Conservation (phyloP, 1,284 basidiomycete genomes). For the Sanghuangporus weigelae region DNA sequence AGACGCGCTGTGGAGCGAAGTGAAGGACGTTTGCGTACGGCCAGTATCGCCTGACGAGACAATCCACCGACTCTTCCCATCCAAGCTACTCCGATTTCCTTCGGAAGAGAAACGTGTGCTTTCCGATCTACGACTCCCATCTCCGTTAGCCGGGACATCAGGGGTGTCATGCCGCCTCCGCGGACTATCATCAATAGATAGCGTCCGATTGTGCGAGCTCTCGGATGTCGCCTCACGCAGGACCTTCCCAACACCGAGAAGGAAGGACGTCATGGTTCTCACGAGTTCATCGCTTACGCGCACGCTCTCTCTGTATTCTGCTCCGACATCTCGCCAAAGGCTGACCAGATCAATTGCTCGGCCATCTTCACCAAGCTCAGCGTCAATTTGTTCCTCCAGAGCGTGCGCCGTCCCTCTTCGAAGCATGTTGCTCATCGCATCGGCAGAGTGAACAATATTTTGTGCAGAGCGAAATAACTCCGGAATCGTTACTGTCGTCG, state of each 20-base stretch:
- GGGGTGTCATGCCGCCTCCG: slow-evolving; percentile 23
- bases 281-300: slow-evolving; percentile 72
- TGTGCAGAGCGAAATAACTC: slow-evolving; percentile 58
- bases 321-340: slow-evolving; percentile 61
- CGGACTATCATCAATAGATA: slow-evolving; percentile 38
- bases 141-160: slow-evolving; percentile 22
- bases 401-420: slow-evolving; percentile 49
- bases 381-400: slow-evolving; percentile 65
- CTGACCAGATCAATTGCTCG: slow-evolving; percentile 39
- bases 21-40: slow-evolving; percentile 10
- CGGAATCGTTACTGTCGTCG: slow-evolving; percentile 35
- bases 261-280: slow-evolving; percentile 63
- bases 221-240: slow-evolving; percentile 48
- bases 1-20: slow-evolving; percentile 13
- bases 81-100: slow-evolving; percentile 45
- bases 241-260: slow-evolving; percentile 66
- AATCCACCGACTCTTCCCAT: slow-evolving; percentile 57
- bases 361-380: slow-evolving; percentile 53
- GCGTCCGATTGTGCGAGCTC: slow-evolving; percentile 29
- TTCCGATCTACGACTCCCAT: slow-evolving; percentile 25
- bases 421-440: slow-evolving; percentile 57
- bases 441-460: slow-evolving; percentile 56
- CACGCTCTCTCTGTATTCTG: slow-evolving; percentile 64
- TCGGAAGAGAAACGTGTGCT: slow-evolving; percentile 31
- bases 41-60: slow-evolving; percentile 20